phyloP scores from a whole-genome alignment of 108 stramenopile species.

The Aureococcus anophagefferens region DNA sequence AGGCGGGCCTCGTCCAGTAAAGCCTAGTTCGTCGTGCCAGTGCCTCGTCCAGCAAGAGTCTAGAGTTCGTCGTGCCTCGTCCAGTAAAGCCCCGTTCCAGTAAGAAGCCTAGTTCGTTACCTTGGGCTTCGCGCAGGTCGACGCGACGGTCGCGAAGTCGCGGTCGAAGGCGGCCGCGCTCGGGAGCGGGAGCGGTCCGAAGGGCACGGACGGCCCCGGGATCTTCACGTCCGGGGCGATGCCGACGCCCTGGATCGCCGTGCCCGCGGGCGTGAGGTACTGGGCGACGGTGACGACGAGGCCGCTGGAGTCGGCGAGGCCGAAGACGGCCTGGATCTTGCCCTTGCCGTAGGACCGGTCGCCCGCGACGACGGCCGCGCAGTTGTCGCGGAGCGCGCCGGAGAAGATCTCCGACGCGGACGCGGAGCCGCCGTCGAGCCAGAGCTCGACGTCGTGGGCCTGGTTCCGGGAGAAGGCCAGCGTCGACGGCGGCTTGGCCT shows the following conservation, averaged over 20 bases:
- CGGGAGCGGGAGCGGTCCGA: neutral
- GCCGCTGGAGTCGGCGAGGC: constrained; percentile 74
- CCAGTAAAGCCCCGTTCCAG: too few species aligned
- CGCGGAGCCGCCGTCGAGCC: constrained; percentile 48
- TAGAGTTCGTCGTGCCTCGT: too few species aligned
- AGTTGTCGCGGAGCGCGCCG: constrained; percentile 81
- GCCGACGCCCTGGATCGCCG: constrained; percentile 73
- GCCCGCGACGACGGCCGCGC: constrained; percentile 82
- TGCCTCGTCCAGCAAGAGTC: too few species aligned
- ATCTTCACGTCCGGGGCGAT: constrained; percentile 56
- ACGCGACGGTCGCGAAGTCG: neutral
- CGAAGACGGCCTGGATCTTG: constrained; percentile 87
- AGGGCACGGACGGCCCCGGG: neutral
- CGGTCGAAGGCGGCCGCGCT: neutral
- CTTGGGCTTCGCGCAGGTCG: too few species aligned
- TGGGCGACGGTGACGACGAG: constrained; percentile 83
- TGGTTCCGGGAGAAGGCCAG: too few species aligned
- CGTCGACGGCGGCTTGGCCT: constrained; percentile 11
- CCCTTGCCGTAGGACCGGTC: constrained; percentile 83
- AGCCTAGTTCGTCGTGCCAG: too few species aligned
- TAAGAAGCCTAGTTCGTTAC: too few species aligned
- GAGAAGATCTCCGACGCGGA: constrained; percentile 82
- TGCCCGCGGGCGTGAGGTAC: constrained; percentile 77
- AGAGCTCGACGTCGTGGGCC: constrained; percentile 21
- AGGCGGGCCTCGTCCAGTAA: too few species aligned